Percentiles rank a stretch among this genome's conserved stretches.
phyloP scores from a whole-genome alignment of 78 protist genomes.

The Monosiga brevicollis region DNA sequence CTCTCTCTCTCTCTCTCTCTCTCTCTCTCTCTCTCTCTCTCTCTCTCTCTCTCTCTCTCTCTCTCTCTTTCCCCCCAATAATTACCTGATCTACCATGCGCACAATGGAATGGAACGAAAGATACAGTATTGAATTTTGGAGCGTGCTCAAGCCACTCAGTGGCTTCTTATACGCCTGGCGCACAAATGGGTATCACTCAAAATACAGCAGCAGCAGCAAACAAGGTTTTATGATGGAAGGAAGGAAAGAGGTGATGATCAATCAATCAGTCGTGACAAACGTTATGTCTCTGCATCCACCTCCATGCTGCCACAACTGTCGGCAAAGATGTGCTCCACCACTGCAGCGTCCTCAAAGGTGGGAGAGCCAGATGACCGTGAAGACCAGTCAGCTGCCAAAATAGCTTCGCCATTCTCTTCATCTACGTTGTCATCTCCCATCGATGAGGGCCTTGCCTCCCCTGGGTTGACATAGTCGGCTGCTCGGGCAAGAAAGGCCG shows the following conservation, averaged over 20 bases:
- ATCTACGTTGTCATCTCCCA: neutral
- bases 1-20: slow-evolving; percentile 1
- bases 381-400: too few relatives aligned
- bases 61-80: neutral
- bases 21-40: slow-evolving; percentile 1
- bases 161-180: neutral
- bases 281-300: neutral
- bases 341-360: neutral
- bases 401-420: neutral
- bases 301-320: neutral
- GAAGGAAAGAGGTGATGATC: neutral
- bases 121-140: neutral
- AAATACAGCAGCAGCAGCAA: neutral
- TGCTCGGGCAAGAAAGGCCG: too few relatives aligned
- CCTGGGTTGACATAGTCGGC: too few relatives aligned
- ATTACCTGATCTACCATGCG: neutral
- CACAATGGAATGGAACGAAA: neutral
- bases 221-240: neutral
- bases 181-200: neutral
- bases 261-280: neutral
- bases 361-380: too few relatives aligned
- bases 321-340: neutral
- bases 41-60: slow-evolving; percentile 1
- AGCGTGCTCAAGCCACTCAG: too few relatives aligned
- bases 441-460: neutral